Base-by-base conservation (phyloP, 148 eudicot species). In the Rheum nobile region DNA sequence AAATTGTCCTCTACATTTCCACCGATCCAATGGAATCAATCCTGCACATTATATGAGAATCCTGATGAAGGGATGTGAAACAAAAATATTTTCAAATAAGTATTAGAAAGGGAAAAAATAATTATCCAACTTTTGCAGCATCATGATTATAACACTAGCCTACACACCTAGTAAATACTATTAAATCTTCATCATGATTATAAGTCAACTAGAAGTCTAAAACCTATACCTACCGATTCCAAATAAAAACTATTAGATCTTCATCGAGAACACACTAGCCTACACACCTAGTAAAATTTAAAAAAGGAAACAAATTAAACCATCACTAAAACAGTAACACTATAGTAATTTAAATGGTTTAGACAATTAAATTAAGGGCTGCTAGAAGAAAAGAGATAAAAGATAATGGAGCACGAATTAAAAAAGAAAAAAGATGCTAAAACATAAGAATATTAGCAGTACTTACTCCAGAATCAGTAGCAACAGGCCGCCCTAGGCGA, bases 401-500 rank as follows among this genome's bases (percentile, higher is more conserved):
- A 28, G 67, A 31, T 28, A 41, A 34, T 16, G 57, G 8, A 50
- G 57, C 26, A 50, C 26, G n/a, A 41, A 41, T 41, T 41, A 5
- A 41, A 35, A 35, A 1, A 6, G 44, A 14, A 55, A 31, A 24
- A 67, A 21, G 48, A 65, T 38, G 55, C 72, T 42, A 72, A 38
- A 13, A 63, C 35, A 59, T 34, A 4, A 59, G 46, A 44, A 19
- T 39, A 41, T 9, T 22, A 34, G 43, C 22, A 39, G 52, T 77
- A 80, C 98, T 90, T 86, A 95, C 99, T 77, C 99, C 97, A 76
- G 97, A 96, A 84, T 95, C 99, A 52, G 91, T 80, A 29, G 99
- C 96, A 77, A 95, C 84, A 39, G 97, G 91, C 87, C 84, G 92
- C 67, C 99, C 99, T 63, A 95, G 92, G 75, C 97, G 91, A 82